Base-by-base conservation (phyloP, 768 basidiomycete genomes). In the Suillus bovinus region DNA sequence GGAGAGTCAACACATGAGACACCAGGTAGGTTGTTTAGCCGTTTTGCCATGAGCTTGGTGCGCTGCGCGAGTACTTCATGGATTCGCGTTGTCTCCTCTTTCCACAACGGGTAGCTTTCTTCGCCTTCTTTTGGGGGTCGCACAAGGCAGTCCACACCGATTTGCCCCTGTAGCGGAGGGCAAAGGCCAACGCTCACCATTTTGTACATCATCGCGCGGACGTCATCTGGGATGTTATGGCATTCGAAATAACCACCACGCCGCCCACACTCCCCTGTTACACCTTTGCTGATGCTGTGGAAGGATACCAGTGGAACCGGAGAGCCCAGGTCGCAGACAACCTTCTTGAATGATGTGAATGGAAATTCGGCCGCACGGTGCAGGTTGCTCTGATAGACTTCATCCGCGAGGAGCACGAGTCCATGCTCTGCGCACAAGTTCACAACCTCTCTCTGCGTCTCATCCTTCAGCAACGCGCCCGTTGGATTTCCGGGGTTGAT, bases 401-500 rank as follows among this genome's bases (percentile, higher is more conserved):
- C 96, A 75, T 99, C 96, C 0, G 96, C 96, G 66, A 99, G 85
- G 57, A 99, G 85, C 24, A 96, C 90, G 61, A 99, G 86, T 8
- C 81, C 80, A 77, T 98, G 80, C 67, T 90, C 81, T 72, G 95
- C 91, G 77, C 94, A 96, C 11, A 99, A 76, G 31, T 85, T 77
- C n/a, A 97, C 86, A 61, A 99, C 83, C 55, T 83, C 78, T 61
- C 82, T 78, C 81, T 94, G 91, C 24, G 90, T 91, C 33, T 75
- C 66, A 62, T 85, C 80, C 65, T 87, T 84, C 13, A 99, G 84
- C 57, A 96, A 82, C 5, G 89, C 86, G 46, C 96, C 97, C 0
- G 97, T 99, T 24, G 97, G 96, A 78, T 99, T 99, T 27, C 96
- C 96, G 0, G 96, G 96, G 80, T 99, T 99, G 82, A 99, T 99